Evolutionary conservation across 169 alveolate genomes (phyloP).

Genomic region (Besnoitia besnoiti): DNA sequence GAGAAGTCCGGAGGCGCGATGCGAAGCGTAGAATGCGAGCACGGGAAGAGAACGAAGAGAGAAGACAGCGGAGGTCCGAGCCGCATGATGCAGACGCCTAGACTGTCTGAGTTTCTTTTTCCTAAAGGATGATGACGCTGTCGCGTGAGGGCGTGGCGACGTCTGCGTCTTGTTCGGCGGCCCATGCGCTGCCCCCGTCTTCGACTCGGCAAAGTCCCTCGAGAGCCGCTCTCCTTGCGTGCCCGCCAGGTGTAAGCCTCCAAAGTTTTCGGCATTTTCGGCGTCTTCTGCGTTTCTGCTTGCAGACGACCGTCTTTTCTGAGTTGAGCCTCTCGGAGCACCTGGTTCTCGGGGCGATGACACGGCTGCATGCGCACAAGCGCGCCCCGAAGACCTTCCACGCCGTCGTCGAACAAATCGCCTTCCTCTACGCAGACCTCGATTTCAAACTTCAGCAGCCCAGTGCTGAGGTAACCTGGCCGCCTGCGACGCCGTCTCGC

Average conservation of each 20-base stretch:
- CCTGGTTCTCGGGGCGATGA: constrained; percentile 30
- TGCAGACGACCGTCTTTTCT: background rate
- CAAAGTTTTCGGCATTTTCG: no score
- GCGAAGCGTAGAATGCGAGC: background rate
- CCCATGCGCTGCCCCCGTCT: no score
- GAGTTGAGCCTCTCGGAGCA: constrained; percentile 32
- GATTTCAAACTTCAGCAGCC: background rate
- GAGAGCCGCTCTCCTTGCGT: no score
- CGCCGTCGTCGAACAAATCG: background rate
- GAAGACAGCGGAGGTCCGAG: background rate
- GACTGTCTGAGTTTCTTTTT: no score
- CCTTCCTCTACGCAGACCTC: background rate
- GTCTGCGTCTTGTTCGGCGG: no score
- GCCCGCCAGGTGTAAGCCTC: no score
- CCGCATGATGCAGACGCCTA: no score
- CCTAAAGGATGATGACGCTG: no score
- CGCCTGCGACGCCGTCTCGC: no score
- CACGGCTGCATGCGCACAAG: constrained; percentile 23
- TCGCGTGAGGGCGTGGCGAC: no score
- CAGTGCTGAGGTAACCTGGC: background rate
- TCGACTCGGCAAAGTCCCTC: no score
- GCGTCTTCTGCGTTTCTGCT: no score
- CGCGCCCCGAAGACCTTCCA: constrained; percentile 28
- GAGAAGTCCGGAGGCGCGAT: background rate
- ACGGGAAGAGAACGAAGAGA: background rate